A percentile compares a stretch with the other conserved stretches of the same genome.
Conservation (phyloP, 148 eudicot genomes). For the Simmondsia chinensis region DNA sequence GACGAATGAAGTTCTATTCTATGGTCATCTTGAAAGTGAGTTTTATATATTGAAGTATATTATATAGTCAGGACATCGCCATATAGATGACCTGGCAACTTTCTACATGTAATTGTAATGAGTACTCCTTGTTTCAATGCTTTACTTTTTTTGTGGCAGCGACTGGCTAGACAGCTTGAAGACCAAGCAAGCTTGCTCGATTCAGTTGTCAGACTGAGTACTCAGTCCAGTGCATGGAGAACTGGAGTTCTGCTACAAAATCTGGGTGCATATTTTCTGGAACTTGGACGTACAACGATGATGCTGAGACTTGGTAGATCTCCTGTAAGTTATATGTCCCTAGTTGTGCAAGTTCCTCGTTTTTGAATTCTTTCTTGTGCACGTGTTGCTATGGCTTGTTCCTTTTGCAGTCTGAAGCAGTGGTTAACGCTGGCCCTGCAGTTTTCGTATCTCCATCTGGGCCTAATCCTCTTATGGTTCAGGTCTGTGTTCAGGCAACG, state of each 20-base stretch:
- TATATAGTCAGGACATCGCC: too few species aligned
- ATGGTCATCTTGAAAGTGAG: too few species aligned
- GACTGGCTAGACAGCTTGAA: conserved; percentile 22
- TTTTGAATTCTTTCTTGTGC: not conserved
- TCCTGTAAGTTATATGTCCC: conserved; percentile 18
- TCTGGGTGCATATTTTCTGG: conserved; percentile 44
- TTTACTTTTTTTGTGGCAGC: conserved; percentile 23
- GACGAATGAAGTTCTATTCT: too few species aligned
- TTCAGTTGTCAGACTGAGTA: conserved; percentile 21
- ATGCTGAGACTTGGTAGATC: conserved; percentile 37
- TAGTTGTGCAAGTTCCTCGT: not conserved
- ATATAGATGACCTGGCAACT: not conserved
- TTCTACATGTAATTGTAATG: not conserved
- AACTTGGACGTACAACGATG: conserved; percentile 41
- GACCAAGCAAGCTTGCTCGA: conserved; percentile 23
- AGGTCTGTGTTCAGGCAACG: conserved; percentile 16
- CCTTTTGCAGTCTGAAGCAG: conserved; percentile 36
- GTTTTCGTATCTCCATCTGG: conserved; percentile 39
- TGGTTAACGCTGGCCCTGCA: conserved; percentile 45
- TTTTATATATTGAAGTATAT: too few species aligned
- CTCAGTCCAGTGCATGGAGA: conserved; percentile 30
- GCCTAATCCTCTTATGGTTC: conserved; percentile 56
- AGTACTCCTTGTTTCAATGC: not conserved
- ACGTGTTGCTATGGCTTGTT: conserved; percentile 1
- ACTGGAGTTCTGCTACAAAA: conserved; percentile 35